Percentiles rank a stretch among this genome's conserved stretches.
Evolutionary conservation across 73 alveolate species (phyloP).

Genomic region (Uronychia setigera): DNA sequence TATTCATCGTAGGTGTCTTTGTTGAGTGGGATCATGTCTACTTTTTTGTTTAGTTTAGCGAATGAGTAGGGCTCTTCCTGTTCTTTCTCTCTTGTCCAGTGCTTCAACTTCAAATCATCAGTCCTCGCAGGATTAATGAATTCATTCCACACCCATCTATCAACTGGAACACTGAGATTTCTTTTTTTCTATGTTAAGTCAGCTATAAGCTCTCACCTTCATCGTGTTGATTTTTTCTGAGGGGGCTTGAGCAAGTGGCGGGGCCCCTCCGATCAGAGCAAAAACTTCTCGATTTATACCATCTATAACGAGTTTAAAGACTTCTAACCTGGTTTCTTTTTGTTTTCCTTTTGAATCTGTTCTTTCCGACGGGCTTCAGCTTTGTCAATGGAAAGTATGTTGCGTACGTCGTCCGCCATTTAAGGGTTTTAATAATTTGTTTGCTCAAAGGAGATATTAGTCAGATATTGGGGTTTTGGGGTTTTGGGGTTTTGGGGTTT

Average conservation of each 20-base stretch:
- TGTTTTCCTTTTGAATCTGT: conserved; percentile 18
- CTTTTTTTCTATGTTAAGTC: conserved; percentile 31
- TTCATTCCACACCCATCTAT: conserved; percentile 85
- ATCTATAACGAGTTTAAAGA: conserved; percentile 18
- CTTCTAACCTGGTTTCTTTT: conserved; percentile 49
- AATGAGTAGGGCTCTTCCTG: conserved; percentile 85
- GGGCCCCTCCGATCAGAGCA: conserved; percentile 85
- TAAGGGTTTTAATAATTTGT: no score
- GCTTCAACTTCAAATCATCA: conserved; percentile 73
- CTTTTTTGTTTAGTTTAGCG: conserved; percentile 78
- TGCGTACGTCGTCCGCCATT: conserved; percentile 25
- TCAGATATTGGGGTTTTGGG: no score
- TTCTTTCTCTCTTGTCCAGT: conserved; percentile 90
- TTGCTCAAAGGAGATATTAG: no score
- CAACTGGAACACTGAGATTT: conserved; percentile 51
- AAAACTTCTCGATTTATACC: conserved; percentile 84
- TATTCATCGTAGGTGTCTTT: conserved; percentile 80
- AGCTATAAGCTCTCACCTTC: conserved; percentile 7
- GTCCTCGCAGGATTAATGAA: conserved; percentile 83
- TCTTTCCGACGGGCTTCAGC: conserved; percentile 14
- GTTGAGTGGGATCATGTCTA: conserved; percentile 74
- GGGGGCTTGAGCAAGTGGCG: conserved; percentile 78
- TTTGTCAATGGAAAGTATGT: conserved; percentile 4
- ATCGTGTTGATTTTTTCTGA: not conserved
- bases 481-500: no score